Base-by-base conservation (phyloP, 2,329 filamentous ascomycete species). In the Sporothrix pseudoabietina region DNA sequence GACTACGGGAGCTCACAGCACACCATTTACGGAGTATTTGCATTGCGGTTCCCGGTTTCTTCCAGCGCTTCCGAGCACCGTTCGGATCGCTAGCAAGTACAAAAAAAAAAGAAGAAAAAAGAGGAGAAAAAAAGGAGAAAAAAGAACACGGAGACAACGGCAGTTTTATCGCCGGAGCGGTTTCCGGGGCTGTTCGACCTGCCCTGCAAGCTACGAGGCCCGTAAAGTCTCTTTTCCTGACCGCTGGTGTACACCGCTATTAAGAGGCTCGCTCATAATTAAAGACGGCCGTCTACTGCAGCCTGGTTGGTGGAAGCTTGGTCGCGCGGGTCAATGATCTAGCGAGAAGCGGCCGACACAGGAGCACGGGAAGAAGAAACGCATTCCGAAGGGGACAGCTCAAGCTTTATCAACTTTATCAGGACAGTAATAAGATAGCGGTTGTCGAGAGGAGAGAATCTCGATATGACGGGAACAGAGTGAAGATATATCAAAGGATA, bases 331-430 rank as follows among this genome's bases (percentile, higher is more conserved):
- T n/a, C 66, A 55, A 69, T 69, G 66, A 69, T 69, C 47, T 19
- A 69, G 66, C 66, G 66, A 69, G 66, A 49, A 0, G 4, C n/a
- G 49, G 47, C 66, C 66, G 66, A 69, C 49, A 55, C 66, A 69
- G 66, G 66, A 69, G 66, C 35, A 41, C 19, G 30, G 65, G 30
- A 69, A 16, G 10, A n/a, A 10, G 41, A 49, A 49, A 49, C 7
- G 44, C 52, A 44, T 26, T 5, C 26, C 44, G 22, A 49, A 12
- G 12, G 3, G 44, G 19, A 5, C 5, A 52, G 63, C 41, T 52
- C 4, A 41, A 47, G 59, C 59, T 41, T 39, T 41, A 49, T 49
- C 44, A 10, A 12, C 41, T 44, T 14, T 44, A 14, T 44, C 41
- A 44, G 26, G 26, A 26, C 2, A 26, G 26, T 1, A 26, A 2